Base-by-base conservation (phyloP, 805 yeast species). In the Nakazawaea siamensis region DNA sequence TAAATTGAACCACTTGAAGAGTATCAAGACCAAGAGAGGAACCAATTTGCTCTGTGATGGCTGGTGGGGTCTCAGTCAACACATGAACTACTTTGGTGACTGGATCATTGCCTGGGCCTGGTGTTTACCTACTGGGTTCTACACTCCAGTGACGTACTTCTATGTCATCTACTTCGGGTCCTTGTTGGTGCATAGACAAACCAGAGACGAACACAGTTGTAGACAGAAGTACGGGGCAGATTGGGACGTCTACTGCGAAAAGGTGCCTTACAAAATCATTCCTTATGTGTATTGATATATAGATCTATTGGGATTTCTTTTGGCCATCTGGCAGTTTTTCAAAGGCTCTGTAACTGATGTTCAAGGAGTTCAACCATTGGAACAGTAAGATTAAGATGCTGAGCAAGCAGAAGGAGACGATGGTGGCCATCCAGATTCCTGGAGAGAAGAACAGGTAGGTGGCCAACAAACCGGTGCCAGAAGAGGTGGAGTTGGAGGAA, bases 41-140 rank as follows among this genome's bases (percentile, higher is more conserved):
- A 80, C 95, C 18, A 82, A 74, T 50, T 68, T 92, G 43, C 61
- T 92, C 29, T 72, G 77, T 36, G 92, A 86, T 49, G 96, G 97
- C 3, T 92, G 97, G 98, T 92, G 98, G 98, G 82, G 81, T 2
- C 55, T 66, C 14, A 77, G 95, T 5, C 95, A 94, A 46, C 98
- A 92, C 55, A 86, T 85, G 52, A 92, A 92, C 54, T 92, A 92
- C 58, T 70, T 88, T 39, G 98, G 98, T 28, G 98, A 92, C 61
- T 86, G 96, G 88, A 54, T 92, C 27, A 78, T 87, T 50, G 85
- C 96, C 0, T 67, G 83, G 64, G 76, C 94, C 29, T 90, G 95
- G 95, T 86, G 96, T 56, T 64, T 92, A 43, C 80, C 95, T 8
- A 85, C 97, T 2, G 95, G 95, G 9, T 72, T 78, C 46, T 66